Base-by-base conservation (phyloP, 495 filamentous ascomycete genomes). In the Penicillium cataractarum region DNA sequence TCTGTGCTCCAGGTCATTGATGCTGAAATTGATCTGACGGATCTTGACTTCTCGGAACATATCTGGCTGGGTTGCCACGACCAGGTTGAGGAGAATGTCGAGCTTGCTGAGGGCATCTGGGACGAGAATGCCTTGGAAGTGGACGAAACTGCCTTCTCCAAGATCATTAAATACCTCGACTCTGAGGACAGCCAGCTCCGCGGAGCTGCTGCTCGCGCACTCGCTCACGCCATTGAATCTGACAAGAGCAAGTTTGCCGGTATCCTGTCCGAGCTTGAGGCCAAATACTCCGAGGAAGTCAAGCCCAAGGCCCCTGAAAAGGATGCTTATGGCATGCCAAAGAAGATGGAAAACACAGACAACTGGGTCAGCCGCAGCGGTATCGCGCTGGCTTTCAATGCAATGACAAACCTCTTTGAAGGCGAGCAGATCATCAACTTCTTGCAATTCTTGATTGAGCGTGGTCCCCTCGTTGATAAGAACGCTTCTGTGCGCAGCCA, bases 11-110 rank as follows among this genome's bases (percentile, higher is more conserved):
- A 97, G 71, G 89, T 90, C 9, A 93, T 97, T 69, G 89, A 92
- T 64, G 86, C 91, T 24, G 92, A 97, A 69, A 87, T 98, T 40
- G 94, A 98, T 67, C 82, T 99, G 80, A 93, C 87, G 52, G 91
- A 97, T 55, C 79, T 90, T 27, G 84, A 88, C 32, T 94, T 92
- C 70, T 93, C 87, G 9, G 90, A 92, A 60, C 92, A 98, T 66
- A 90, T 98, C 13, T 98, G 94, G 94, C 82, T 99, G 24, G 89
- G 88, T 55, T 94, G 86, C 73, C 93, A 98, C 68, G 95, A 99
- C 61, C 91, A 95, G 59, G 85, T 90, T 0, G 87, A 92, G 13
- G 95, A 97, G 68, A 97, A 98, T 66, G 83, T 80, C 6, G 92
- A 96, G 39, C 79, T 97, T 31, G 94, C 89, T 2, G 84, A 83